Conservation (phyloP, 2,329 filamentous ascomycete species). For the Xylariaceae sp. region DNA sequence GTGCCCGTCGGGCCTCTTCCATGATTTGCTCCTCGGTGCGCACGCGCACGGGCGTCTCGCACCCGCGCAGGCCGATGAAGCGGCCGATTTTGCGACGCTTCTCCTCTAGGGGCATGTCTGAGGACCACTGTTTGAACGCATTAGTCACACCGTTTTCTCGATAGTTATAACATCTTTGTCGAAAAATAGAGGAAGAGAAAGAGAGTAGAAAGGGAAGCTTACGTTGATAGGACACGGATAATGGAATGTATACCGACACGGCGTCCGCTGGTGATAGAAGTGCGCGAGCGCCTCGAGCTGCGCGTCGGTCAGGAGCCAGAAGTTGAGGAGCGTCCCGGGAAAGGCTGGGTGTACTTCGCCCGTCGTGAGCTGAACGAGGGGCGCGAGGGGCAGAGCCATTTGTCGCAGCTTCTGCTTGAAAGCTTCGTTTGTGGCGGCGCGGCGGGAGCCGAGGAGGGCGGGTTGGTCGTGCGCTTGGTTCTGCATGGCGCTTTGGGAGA, state of each 20-base stretch:
- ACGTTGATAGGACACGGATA: conserved; percentile 62
- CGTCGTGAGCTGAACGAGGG: conserved; percentile 59
- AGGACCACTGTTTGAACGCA: conserved; percentile 42
- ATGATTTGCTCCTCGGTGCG: conserved; percentile 28
- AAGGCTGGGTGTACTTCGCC: conserved; percentile 61
- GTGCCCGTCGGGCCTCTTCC: conserved; percentile 24
- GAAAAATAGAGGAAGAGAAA: neutral
- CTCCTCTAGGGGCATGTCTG: conserved; percentile 52
- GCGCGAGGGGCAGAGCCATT: conserved; percentile 60
- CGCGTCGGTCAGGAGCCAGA: conserved; percentile 66
- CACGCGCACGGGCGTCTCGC: conserved; percentile 44
- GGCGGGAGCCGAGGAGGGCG: conserved; percentile 33
- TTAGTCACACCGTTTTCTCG: neutral
- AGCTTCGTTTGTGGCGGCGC: conserved; percentile 42
- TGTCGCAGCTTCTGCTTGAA: conserved; percentile 58
- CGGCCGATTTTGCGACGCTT: conserved; percentile 67
- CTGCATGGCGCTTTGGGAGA: conserved; percentile 19
- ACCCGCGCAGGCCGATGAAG: conserved; percentile 67
- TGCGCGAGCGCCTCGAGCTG: conserved; percentile 65
- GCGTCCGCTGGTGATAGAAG: conserved; percentile 68
- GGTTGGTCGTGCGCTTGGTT: conserved; percentile 21
- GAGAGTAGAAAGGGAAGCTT: neutral
- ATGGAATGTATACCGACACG: conserved; percentile 46
- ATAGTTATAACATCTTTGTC: no score
- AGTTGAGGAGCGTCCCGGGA: conserved; percentile 61